A percentile compares a stretch with the other conserved stretches of the same genome.
Conservation (phyloP, 1,284 basidiomycete species). For the Sporisorium exsertum region DNA sequence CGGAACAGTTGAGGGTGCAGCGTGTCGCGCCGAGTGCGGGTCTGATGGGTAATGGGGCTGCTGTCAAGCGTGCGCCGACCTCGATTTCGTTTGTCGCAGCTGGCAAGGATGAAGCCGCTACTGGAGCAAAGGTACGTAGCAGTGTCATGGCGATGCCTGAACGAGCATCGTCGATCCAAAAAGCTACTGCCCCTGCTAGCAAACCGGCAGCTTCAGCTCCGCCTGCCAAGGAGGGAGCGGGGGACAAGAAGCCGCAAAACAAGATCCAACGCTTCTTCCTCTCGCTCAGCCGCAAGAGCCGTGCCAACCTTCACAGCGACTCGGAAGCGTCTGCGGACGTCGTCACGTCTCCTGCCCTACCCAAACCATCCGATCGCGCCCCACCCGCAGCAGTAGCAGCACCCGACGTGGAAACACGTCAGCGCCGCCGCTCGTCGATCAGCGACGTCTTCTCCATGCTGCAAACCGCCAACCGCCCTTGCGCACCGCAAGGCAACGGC, state of each 20-base stretch:
- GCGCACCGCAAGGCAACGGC: neutral
- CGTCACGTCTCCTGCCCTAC: neutral
- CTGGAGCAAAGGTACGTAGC: neutral
- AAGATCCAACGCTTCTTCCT: slow-evolving; percentile 43
- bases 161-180: neutral
- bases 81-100: slow-evolving; percentile 29
- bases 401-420: slow-evolving; percentile 11
- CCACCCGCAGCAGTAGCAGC: no score
- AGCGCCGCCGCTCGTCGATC: slow-evolving; percentile 23
- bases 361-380: neutral
- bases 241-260: slow-evolving; percentile 12
- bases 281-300: slow-evolving; percentile 27
- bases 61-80: slow-evolving; percentile 24
- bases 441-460: slow-evolving; percentile 36
- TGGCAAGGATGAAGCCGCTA: neutral
- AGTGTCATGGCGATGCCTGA: slow-evolving; percentile 3
- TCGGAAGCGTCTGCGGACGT: neutral
- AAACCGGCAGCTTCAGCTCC: no score
- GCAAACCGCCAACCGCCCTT: slow-evolving; percentile 10
- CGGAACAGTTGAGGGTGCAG: slow-evolving; percentile 22
- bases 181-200: neutral
- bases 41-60: neutral
- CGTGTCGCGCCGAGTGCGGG: slow-evolving; percentile 3
- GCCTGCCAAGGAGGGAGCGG: neutral
- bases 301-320: slow-evolving; percentile 9